Base-by-base conservation (phyloP, 768 basidiomycete genomes). In the Leucosporidium creatinivorum region DNA sequence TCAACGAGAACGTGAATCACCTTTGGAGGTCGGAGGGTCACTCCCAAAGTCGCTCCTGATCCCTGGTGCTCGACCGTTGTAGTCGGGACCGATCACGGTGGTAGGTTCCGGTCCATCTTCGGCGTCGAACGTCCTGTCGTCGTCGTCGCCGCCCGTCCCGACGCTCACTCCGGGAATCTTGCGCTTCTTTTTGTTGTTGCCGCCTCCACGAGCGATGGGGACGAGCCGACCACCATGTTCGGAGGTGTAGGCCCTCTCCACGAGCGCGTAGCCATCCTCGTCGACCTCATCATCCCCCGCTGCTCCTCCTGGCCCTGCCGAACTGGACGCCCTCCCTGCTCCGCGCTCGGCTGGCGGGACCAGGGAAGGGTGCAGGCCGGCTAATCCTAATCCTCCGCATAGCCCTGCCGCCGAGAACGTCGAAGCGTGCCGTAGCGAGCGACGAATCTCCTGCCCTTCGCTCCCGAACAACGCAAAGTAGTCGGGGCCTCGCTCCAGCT, bases 131-230 rank as follows among this genome's bases (percentile, higher is more conserved):
- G 25, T 44, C 2, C 58, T 26, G 26, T 59, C 58, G 44, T 59
- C 58, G 17, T 59, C 58, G 39, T 18, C 54, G n/a, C 58, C 58
- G 26, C 15, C n/a, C 6, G 39, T 19, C 3, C 15, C 48, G 0
- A 52, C 30, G 44, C 36, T 60, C 12, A 71, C 18, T 7, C 70
- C 70, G 2, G 73, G 73, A 2, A 73, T 65, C 67, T 73, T 73
- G 30, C 73, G 68, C 62, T 73, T 73, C 73, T 70, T 73, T 69
- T 73, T 73, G 61, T 64, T 73, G 52, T 63, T 66, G 28, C 44
- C 67, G 19, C 69, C 73, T 2, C 28, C 6, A 58, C 61, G 28
- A 62, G 63, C 23, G 61, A 59, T 3, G 58, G 26, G 23, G 17
- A 28, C 39, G 44, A 44, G 44, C 21, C 44, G 58, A 8, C 44